Conservation (phyloP, 2,329 filamentous ascomycete genomes). For the Aspergillus oerlinghausenensis region DNA sequence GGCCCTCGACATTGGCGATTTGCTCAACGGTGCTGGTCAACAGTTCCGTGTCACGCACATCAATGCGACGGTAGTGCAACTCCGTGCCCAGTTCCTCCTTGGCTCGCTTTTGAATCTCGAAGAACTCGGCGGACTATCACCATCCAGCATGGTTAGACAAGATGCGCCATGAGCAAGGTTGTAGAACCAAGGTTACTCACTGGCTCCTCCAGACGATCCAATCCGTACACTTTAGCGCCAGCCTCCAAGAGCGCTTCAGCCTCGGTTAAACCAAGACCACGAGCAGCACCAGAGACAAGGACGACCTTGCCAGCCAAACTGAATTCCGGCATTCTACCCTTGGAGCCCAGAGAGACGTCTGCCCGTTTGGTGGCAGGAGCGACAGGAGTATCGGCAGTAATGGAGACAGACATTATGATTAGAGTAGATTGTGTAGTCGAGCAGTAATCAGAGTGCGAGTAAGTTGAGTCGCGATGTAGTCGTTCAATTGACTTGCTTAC, state of each 20-base stretch:
- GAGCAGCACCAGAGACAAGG: constrained; percentile 65
- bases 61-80: constrained; percentile 71
- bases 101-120: constrained; percentile 59
- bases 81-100: constrained; percentile 60
- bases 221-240: constrained; percentile 56
- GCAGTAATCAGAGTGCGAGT: background rate
- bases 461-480: background rate
- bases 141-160: background rate
- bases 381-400: constrained; percentile 22
- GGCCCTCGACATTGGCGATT: constrained; percentile 66
- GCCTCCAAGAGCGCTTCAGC: constrained; percentile 71
- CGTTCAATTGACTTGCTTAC: background rate
- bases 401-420: constrained; percentile 30
- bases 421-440: background rate
- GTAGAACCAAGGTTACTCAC: constrained; percentile 19
- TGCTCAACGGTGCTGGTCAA: constrained; percentile 64
- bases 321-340: constrained; percentile 63
- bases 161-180: background rate
- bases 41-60: constrained; percentile 67
- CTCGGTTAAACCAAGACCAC: constrained; percentile 69
- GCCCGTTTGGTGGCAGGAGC: constrained; percentile 25
- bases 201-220: constrained; percentile 40
- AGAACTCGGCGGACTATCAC: constrained; percentile 54
- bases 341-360: constrained; percentile 27
- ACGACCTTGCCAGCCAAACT: constrained; percentile 67